Evolutionary conservation across 2,329 filamentous ascomycete species (phyloP).

Genomic region (Fusarium sp.): DNA sequence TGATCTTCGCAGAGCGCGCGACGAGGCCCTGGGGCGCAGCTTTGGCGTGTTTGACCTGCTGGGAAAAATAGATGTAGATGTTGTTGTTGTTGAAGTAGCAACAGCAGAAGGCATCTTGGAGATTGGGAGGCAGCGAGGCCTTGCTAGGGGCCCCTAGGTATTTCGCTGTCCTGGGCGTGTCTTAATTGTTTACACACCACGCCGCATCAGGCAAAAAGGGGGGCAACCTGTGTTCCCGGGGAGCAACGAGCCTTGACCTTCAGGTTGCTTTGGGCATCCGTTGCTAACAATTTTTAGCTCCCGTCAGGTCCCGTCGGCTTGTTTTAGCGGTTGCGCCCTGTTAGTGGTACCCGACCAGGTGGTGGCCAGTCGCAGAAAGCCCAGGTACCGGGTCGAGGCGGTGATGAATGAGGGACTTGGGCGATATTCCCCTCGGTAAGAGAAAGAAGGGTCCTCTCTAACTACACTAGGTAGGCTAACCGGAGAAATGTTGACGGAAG

Average conservation of each 20-base stretch:
- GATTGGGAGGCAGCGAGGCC: conserved; percentile 32
- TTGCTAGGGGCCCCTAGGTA: conserved; percentile 37
- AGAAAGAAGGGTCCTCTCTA: conserved; percentile 3
- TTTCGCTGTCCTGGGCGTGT: conserved; percentile 45
- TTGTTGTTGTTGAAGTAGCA: conserved; percentile 39
- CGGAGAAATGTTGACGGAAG: conserved; percentile 23
- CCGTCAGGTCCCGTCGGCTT: conserved; percentile 32
- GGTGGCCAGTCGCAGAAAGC: conserved; percentile 7
- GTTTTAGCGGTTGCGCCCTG: conserved; percentile 29
- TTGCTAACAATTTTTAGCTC: conserved; percentile 34
- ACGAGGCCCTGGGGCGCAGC: conserved; percentile 39
- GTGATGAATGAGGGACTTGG: background rate
- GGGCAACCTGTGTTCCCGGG: conserved; percentile 36
- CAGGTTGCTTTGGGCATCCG: conserved; percentile 10
- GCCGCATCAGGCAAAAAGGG: conserved; percentile 45
- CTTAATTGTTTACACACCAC: conserved; percentile 49
- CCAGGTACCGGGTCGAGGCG: conserved; percentile 7
- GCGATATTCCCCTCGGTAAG: conserved; percentile 1
- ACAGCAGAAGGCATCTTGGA: conserved; percentile 45
- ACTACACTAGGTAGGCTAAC: conserved; percentile 2
- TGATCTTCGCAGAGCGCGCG: conserved; percentile 58
- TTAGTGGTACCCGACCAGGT: conserved; percentile 9
- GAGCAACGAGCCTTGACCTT: conserved; percentile 32
- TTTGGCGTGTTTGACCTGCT: conserved; percentile 34
- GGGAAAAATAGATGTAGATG: conserved; percentile 38